A percentile compares a stretch with the other conserved stretches of the same genome.
phyloP scores from a whole-genome alignment of 2,329 filamentous ascomycete species.

The Ophiostoma montium region DNA sequence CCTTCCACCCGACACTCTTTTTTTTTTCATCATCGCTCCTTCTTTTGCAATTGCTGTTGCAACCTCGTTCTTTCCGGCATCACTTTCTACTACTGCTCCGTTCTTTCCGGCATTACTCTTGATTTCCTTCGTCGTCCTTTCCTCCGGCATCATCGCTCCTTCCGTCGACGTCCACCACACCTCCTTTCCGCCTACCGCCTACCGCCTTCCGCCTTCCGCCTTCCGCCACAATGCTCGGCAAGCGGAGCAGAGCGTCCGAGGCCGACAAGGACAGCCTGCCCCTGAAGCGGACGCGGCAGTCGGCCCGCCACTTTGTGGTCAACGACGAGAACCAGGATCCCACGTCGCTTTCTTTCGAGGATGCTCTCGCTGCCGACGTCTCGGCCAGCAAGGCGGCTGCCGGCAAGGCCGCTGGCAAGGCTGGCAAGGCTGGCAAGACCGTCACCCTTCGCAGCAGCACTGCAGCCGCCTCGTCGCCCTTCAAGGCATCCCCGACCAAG shows the following conservation, averaged over 20 bases:
- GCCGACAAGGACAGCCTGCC: constrained; percentile 17
- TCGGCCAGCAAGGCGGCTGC: constrained; percentile 16
- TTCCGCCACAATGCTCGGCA: constrained; percentile 10
- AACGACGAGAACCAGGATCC: constrained; percentile 58
- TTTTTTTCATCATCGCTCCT: not conserved
- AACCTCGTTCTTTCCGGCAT: too few species aligned
- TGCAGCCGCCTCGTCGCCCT: constrained; percentile 4
- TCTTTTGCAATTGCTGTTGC: not conserved
- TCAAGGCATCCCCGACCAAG: constrained; percentile 2
- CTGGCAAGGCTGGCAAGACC: constrained; percentile 7
- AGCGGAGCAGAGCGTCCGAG: constrained; percentile 6
- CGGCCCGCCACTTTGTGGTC: constrained; percentile 27
- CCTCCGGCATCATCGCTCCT: not conserved
- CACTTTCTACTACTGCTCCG: too few species aligned
- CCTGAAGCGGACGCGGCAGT: constrained; percentile 32
- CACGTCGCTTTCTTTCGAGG: constrained; percentile 24
- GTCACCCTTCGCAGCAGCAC: constrained; percentile 2
- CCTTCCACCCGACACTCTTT: constrained; percentile 1
- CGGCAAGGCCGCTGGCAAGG: not conserved
- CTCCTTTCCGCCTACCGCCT: not conserved
- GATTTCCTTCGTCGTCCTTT: too few species aligned
- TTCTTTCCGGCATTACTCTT: too few species aligned
- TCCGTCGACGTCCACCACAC: not conserved
- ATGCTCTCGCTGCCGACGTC: constrained; percentile 19
- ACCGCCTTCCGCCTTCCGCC: not conserved